Percentiles rank a stretch among this genome's conserved stretches.
These are phyloP conservation scores for Huntiella savannae DNA, from an alignment of 2,329 filamentous ascomycete species.

Conservation along the genomic window DNA sequence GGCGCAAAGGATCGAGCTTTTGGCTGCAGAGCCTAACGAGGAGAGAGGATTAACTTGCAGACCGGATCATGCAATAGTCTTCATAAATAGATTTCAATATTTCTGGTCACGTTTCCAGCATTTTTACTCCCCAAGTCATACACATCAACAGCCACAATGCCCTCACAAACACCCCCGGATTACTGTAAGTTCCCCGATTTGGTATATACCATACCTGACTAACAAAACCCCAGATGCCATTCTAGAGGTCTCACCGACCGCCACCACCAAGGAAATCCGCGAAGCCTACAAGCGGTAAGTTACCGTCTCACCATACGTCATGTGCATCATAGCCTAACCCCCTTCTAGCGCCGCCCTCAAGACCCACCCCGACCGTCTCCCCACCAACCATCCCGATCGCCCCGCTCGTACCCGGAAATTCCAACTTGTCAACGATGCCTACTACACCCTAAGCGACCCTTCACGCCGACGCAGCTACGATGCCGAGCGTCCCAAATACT, in stretches of 20 bases:
- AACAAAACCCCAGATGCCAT: slow-evolving; percentile 39
- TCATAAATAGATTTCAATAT: no score
- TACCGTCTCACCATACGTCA: neutral
- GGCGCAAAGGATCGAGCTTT: no score
- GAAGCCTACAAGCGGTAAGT: slow-evolving; percentile 78
- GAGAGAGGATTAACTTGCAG: no score
- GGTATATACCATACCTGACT: neutral
- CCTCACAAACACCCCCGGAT: slow-evolving; percentile 7
- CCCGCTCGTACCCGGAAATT: slow-evolving; percentile 66
- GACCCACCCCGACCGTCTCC: slow-evolving; percentile 82
- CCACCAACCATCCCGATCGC: slow-evolving; percentile 67
- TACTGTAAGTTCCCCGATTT: slow-evolving; percentile 6
- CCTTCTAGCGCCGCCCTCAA: slow-evolving; percentile 57
- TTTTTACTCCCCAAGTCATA: neutral
- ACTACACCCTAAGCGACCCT: slow-evolving; percentile 74
- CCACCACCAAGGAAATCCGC: slow-evolving; percentile 66
- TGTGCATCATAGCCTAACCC: neutral
- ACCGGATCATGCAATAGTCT: no score
- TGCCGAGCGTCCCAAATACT: slow-evolving; percentile 26
- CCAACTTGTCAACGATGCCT: slow-evolving; percentile 82
- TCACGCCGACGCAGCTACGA: slow-evolving; percentile 70
- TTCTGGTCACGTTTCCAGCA: no score
- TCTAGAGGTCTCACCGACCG: slow-evolving; percentile 53
- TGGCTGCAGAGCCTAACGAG: no score
- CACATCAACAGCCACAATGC: neutral